Evolutionary conservation across 1,284 basidiomycete genomes (phyloP).

Genomic region (Ganoderma sinense): DNA sequence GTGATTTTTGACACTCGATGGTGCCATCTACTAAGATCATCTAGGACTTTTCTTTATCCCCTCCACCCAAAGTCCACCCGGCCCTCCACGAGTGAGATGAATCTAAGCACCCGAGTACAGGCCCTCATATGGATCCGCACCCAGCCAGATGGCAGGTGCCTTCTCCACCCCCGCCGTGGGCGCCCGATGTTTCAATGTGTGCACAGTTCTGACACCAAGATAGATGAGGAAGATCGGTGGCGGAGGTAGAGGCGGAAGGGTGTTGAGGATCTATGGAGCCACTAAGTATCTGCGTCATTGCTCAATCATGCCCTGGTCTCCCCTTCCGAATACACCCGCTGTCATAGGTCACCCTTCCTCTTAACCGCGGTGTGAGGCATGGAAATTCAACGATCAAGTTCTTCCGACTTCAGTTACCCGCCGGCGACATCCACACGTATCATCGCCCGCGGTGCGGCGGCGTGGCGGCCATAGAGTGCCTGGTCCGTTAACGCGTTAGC

Average conservation of each 20-base stretch:
- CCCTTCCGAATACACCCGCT: not conserved
- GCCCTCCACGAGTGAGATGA: not conserved
- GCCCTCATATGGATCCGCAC: not conserved
- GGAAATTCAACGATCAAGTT: not conserved
- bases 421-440: not conserved
- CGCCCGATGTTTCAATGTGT: not conserved
- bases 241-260: not conserved
- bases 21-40: not conserved
- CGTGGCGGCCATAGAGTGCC: not conserved
- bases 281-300: not conserved
- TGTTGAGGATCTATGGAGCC: conserved; percentile 2
- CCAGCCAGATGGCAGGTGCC: not conserved
- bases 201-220: not conserved
- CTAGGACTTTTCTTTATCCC: not conserved
- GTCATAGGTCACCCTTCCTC: not conserved
- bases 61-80: not conserved
- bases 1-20: not conserved
- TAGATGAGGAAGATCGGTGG: not conserved
- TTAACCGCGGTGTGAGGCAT: not conserved
- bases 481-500: not conserved
- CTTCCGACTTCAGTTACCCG: conserved; percentile 2
- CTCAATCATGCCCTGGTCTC: not conserved
- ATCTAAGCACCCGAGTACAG: not conserved
- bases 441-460: not conserved
- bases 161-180: not conserved